Evolutionary conservation across 192 early-diverging fungal species (phyloP), one percentile per base, ranked within the genome.

Genomic region (Coemansia reversa): DNA sequence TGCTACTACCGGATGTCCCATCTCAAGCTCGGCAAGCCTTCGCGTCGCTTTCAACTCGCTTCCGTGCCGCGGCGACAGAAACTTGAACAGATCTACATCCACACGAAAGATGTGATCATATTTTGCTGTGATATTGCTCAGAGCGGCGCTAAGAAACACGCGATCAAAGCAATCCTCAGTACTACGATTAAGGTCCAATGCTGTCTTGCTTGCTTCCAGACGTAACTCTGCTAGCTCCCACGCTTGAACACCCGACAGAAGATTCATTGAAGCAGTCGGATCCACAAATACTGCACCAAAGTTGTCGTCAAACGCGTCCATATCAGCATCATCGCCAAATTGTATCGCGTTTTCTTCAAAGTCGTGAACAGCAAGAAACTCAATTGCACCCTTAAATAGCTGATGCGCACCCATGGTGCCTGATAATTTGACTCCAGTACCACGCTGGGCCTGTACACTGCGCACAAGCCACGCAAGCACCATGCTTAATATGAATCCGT

Each of bases 231-330:
- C 76, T 51, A 95, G 66, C 55, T 81, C 84, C 56, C 87, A 82
- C 27, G 79, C 76, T 28, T 88, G 78, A 51, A 92, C 84, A 42
- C 85, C 76, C 2, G 89, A 84, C 25, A 93, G 87, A 35, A 98
- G 63, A 75, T 98, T 98, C 25, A 94, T 72, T n/a, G 70, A 82
- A 24, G 91, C 93, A 24, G 89, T 85, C 23, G 91, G 85, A 75
- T 97, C 96, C 1, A 95, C 90, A 55, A 97, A 84, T 1, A 92
- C 93, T 7, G 91, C 86, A 19, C 91, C 93, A 75, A 84, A 92
- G 48, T 85, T 76, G 5, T 67, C 51, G 2, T 60, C 59, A 69
- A 94, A 96, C 2, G 79, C 73, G 6, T 23, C 50, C 6, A 68
- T 65, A 29, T 65, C 66, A 11, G 39, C 60, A 9, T 5, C 58